These are phyloP conservation scores for Verticillium longisporum DNA, from an alignment of 2,329 filamentous ascomycete species.

Conservation along the genomic window DNA sequence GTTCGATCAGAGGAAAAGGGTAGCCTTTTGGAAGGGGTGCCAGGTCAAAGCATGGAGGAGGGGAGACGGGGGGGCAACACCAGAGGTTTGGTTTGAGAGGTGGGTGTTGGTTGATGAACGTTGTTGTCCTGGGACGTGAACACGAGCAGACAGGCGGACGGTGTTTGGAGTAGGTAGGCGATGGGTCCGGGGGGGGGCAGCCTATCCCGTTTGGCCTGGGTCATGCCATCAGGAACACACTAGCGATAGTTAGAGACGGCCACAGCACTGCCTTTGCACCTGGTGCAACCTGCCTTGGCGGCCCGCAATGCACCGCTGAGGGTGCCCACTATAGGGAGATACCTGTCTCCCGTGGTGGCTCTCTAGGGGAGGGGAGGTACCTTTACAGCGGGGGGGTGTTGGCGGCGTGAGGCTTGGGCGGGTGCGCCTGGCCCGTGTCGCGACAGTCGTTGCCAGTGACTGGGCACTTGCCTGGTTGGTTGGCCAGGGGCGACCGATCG, in stretches of 20 bases:
- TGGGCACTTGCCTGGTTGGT: neutral
- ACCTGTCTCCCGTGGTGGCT: too few species aligned
- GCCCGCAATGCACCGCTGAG: too few species aligned
- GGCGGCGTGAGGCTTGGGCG: neutral
- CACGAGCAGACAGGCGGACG: neutral
- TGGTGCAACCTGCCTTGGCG: neutral
- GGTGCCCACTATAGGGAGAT: neutral
- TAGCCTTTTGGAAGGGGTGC: neutral
- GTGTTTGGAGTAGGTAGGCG: neutral
- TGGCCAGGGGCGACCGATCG: neutral
- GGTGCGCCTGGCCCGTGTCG: neutral
- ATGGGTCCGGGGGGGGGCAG: neutral
- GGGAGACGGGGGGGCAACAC: neutral
- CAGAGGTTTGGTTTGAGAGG: neutral
- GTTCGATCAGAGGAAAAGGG: neutral
- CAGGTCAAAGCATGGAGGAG: neutral
- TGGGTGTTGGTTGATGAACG: neutral
- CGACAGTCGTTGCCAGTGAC: neutral
- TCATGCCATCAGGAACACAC: neutral
- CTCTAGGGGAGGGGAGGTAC: too few species aligned
- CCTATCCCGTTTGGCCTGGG: neutral
- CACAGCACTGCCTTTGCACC: neutral
- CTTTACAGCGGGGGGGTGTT: too few species aligned
- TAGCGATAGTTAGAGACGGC: neutral
- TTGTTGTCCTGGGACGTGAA: neutral